Evolutionary conservation across 2,329 filamentous ascomycete species (phyloP), one percentile per base, ranked within the genome.

Genomic region (Fusarium bulbicola): DNA sequence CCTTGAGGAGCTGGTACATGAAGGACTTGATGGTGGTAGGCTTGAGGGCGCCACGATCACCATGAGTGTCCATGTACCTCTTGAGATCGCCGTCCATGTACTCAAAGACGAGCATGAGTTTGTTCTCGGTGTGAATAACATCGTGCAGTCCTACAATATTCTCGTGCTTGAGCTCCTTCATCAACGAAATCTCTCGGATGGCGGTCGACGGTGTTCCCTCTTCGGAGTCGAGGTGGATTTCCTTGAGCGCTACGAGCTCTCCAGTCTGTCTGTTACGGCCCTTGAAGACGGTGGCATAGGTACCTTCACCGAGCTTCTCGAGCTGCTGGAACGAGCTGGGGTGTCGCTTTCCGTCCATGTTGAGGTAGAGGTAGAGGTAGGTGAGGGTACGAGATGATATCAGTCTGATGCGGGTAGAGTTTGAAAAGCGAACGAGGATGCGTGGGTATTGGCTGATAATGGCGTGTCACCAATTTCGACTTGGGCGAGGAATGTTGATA

Each of bases 111-210:
- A 99, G 91, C 96, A 99, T 99, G 65, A 99, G 91, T 83, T 99
- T 99, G 85, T 98, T 99, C 86, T 99, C 96, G 66, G 96, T 99
- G 84, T 99, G 96, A 79, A 99, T 98, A 63, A 99, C 96, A 87
- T 99, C 96, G 88, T 98, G 94, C 10, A 99, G 91, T 66, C 92
- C 94, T 78, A 99, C 95, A 75, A 99, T 98, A 81, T 98, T 98
- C 82, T 98, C 95, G 84, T 99, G 96, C 84, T 98, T 98, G 75
- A 99, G 89, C 84, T 99, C 96, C 85, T 99, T 99, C 96, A 99
- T 98, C 64, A 99, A 88, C 3, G 95, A 98, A 79, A 99, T 99
- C 84, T 99, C 96, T 79, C 96, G 94, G 81, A 99, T 99, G 52
- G 96, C 96, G 1, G 96, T 99, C 58, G 93, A 97, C 8, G 96